Evolutionary conservation across 208 protist genomes (phyloP).

Genomic region (Trypanosoma brucei): DNA sequence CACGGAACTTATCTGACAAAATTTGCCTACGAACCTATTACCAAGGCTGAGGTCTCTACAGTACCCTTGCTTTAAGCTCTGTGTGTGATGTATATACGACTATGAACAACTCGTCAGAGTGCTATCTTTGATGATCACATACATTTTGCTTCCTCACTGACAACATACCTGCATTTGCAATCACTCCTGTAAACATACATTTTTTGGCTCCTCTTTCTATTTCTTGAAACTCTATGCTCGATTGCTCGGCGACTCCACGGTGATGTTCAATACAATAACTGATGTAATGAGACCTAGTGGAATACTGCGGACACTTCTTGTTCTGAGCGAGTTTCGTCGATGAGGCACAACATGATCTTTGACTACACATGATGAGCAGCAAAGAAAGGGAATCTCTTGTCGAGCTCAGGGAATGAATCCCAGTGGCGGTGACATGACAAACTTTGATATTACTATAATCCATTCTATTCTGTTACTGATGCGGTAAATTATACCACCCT

Average conservation of each 20-base stretch:
- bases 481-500: background rate
- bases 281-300: conserved; percentile 7
- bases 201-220: background rate
- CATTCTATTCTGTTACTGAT: conserved; percentile 12
- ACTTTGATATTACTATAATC: conserved; percentile 16
- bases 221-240: background rate
- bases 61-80: background rate
- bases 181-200: background rate
- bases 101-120: conserved; percentile 10
- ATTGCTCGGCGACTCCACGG: too few species aligned
- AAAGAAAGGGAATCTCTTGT: conserved; percentile 22
- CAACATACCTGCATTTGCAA: background rate
- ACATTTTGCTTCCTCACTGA: conserved; percentile 15
- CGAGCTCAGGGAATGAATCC: background rate
- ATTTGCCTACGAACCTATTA: conserved; percentile 27
- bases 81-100: background rate
- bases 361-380: conserved; percentile 4
- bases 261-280: conserved; percentile 3
- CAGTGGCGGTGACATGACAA: conserved; percentile 15
- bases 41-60: conserved; percentile 18
- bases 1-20: conserved; percentile 19
- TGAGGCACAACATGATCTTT: background rate
- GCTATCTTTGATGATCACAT: conserved; percentile 1
- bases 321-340: background rate
- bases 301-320: background rate